These are phyloP conservation scores for Arabis alpina DNA, from an alignment of 345 rosid species.

Conservation along the genomic window DNA sequence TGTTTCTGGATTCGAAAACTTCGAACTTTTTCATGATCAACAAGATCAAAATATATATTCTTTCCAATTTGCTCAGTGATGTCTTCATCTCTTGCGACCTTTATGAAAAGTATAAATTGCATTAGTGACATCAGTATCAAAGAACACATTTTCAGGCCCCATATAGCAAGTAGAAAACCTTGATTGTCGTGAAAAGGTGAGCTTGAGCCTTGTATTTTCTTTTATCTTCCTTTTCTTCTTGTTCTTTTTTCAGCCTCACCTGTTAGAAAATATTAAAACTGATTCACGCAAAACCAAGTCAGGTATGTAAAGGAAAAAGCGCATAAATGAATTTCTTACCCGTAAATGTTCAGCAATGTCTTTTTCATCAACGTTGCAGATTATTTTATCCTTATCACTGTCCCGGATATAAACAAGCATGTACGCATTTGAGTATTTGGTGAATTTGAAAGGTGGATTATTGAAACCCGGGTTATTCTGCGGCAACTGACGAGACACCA, in stretches of 20 bases:
- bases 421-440: conserved; percentile 97
- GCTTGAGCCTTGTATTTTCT: conserved; percentile 91
- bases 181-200: conserved; percentile 90
- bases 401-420: conserved; percentile 99
- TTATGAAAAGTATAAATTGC: conserved; percentile 35
- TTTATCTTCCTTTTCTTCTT: conserved; percentile 89
- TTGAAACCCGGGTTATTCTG: conserved; percentile 96
- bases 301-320: not conserved
- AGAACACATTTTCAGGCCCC: conserved; percentile 16
- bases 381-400: conserved; percentile 91
- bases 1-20: conserved; percentile 95
- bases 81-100: conserved; percentile 85
- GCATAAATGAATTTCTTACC: conserved; percentile 50
- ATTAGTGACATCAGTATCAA: conserved; percentile 31
- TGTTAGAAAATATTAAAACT: conserved; percentile 45
- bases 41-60: conserved; percentile 94
- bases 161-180: conserved; percentile 52
- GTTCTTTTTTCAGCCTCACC: conserved; percentile 95
- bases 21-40: conserved; percentile 93
- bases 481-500: conserved; percentile 58
- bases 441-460: conserved; percentile 89
- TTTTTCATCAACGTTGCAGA: conserved; percentile 94
- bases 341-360: conserved; percentile 98
- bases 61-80: conserved; percentile 84
- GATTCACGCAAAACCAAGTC: conserved; percentile 28